These are phyloP conservation scores for Petunia secreta DNA, from an alignment of 257 asterid species.

Conservation along the genomic window DNA sequence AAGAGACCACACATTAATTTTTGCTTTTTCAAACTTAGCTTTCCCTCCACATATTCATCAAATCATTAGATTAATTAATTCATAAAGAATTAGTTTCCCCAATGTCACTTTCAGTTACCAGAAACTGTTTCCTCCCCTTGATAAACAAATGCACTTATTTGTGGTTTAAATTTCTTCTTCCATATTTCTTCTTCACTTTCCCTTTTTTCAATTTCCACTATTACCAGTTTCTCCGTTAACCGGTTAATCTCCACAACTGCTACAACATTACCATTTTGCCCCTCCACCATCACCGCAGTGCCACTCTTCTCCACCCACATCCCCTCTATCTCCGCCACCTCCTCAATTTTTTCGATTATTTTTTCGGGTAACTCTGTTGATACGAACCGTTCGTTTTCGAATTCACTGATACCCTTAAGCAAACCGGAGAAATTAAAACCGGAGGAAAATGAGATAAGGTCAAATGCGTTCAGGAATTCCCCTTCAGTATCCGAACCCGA, in stretches of 20 bases:
- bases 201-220: slow-evolving; percentile 29
- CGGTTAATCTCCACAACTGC: slow-evolving; percentile 26
- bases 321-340: slow-evolving; percentile 36
- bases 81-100: neutral
- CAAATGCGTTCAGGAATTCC: slow-evolving; percentile 42
- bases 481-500: neutral
- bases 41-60: neutral
- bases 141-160: slow-evolving; percentile 26
- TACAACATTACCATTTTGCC: slow-evolving; percentile 22
- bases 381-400: slow-evolving; percentile 32
- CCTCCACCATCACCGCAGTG: slow-evolving; percentile 34
- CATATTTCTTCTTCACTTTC: slow-evolving; percentile 25
- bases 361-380: slow-evolving; percentile 36
- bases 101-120: slow-evolving; percentile 8
- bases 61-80: neutral
- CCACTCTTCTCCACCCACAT: slow-evolving; percentile 28
- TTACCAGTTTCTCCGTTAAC: slow-evolving; percentile 35
- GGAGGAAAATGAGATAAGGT: slow-evolving; percentile 45
- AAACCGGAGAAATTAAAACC: slow-evolving; percentile 46
- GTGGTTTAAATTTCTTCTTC: slow-evolving; percentile 27
- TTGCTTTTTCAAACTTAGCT: too few relatives aligned
- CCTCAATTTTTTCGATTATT: slow-evolving; percentile 35
- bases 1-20: neutral
- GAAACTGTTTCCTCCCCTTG: slow-evolving; percentile 20
- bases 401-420: slow-evolving; percentile 23